phyloP scores from a whole-genome alignment of 1,284 basidiomycete species.

The Moesziomyces antarcticus region DNA sequence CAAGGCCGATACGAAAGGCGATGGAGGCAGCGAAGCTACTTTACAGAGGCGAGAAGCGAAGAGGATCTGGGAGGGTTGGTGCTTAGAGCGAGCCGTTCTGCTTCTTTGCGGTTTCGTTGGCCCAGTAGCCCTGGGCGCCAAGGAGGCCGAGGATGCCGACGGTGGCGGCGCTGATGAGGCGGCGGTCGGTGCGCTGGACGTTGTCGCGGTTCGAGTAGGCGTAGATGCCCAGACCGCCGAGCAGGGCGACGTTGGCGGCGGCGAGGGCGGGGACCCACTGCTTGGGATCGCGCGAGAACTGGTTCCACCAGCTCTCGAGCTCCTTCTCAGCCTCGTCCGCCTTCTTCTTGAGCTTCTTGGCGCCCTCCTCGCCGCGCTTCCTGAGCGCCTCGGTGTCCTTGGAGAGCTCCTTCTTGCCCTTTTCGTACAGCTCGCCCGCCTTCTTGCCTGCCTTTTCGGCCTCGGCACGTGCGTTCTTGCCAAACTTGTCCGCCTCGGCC shows the following conservation, averaged over 20 bases:
- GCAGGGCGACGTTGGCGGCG: conserved; percentile 61
- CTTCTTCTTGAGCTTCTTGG: conserved; percentile 47
- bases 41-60: conserved; percentile 8
- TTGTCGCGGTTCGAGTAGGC: conserved; percentile 64
- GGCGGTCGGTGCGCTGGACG: conserved; percentile 54
- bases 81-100: conserved; percentile 35
- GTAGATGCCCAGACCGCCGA: conserved; percentile 63
- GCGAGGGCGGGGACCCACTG: conserved; percentile 64
- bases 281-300: conserved; percentile 61
- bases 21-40: conserved; percentile 7
- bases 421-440: conserved; percentile 41
- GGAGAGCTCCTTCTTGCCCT: conserved; percentile 45
- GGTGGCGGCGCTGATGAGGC: conserved; percentile 54
- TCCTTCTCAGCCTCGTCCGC: conserved; percentile 59
- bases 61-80: background rate
- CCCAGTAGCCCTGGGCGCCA: conserved; percentile 60
- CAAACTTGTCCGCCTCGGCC: conserved; percentile 36
- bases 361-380: conserved; percentile 53
- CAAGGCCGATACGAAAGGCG: too few relatives aligned
- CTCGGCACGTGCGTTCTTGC: conserved; percentile 37
- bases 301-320: conserved; percentile 51
- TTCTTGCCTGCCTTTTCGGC: conserved; percentile 45
- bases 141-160: conserved; percentile 60
- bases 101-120: conserved; percentile 52
- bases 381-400: conserved; percentile 42